Evolutionary conservation across 1,284 basidiomycete genomes (phyloP).

Genomic region (Moniliella sp.): DNA sequence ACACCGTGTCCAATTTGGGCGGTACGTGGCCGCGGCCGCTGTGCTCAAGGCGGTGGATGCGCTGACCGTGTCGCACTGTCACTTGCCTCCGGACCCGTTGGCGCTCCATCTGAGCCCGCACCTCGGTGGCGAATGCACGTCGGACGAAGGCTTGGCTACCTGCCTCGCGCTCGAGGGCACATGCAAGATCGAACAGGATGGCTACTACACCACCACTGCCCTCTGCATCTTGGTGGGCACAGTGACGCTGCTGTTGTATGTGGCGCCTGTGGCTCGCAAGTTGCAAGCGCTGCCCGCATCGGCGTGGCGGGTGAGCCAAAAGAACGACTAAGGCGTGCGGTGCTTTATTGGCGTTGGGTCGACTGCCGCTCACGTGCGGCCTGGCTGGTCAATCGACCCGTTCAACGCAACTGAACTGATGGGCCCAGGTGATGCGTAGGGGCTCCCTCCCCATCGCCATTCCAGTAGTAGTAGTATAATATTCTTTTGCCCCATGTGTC

Average conservation of each 20-base stretch:
- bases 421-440: too few species aligned
- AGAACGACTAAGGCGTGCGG: too few species aligned
- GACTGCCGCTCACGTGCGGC: too few species aligned
- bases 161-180: constrained; percentile 56
- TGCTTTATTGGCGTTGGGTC: too few species aligned
- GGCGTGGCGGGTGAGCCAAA: constrained; percentile 23
- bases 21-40: constrained; percentile 89
- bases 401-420: too few species aligned
- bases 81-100: neutral
- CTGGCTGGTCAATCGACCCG: too few species aligned
- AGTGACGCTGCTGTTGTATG: constrained; percentile 51
- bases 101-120: too few species aligned
- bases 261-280: constrained; percentile 60
- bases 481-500: too few species aligned
- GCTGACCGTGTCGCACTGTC: constrained; percentile 19
- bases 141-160: constrained; percentile 46
- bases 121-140: constrained; percentile 1
- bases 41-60: constrained; percentile 46
- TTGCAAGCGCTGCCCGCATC: constrained; percentile 43
- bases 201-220: constrained; percentile 67
- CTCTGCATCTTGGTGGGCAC: constrained; percentile 58
- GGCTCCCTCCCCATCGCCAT: too few species aligned
- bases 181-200: constrained; percentile 66
- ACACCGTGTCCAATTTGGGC: constrained; percentile 87
- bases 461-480: too few species aligned